These are phyloP conservation scores for Coniochaeta sp. DNA, from an alignment of 2,329 filamentous ascomycete genomes.

Conservation along the genomic window DNA sequence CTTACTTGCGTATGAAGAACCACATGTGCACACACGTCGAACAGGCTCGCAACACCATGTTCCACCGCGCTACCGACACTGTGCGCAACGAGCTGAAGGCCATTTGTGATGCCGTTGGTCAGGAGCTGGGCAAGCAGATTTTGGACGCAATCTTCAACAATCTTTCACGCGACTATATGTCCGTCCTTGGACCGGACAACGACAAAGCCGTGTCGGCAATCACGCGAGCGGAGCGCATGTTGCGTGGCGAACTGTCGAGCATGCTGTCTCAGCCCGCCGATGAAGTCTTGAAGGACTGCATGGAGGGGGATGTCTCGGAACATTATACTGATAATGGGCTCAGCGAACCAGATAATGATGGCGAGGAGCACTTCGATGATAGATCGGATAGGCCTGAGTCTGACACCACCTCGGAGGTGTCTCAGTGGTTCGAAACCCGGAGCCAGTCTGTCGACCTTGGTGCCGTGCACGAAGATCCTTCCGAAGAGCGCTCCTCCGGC, in stretches of 20 bases:
- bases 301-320: too few relatives aligned
- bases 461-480: too few relatives aligned
- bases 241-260: conserved; percentile 11
- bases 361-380: too few relatives aligned
- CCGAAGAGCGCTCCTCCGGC: too few relatives aligned
- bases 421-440: too few relatives aligned
- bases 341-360: too few relatives aligned
- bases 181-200: conserved; percentile 10
- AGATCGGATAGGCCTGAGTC: too few relatives aligned
- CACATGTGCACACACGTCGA: conserved; percentile 16
- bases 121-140: neutral
- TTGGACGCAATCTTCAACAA: neutral
- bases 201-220: neutral
- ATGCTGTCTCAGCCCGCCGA: neutral
- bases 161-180: conserved; percentile 11
- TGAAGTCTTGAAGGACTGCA: neutral
- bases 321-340: too few relatives aligned
- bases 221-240: conserved; percentile 10
- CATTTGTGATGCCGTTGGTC: conserved; percentile 2
- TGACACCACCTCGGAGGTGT: too few relatives aligned
- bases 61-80: conserved; percentile 12
- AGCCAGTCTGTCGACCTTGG: too few relatives aligned
- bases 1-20: conserved; percentile 17
- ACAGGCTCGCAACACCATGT: conserved; percentile 10
- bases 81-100: conserved; percentile 13